A percentile compares a stretch with the other conserved stretches of the same genome.
These are phyloP conservation scores for Sclerotinia subarctica DNA, from an alignment of 2,329 filamentous ascomycete species.

Conservation along the genomic window DNA sequence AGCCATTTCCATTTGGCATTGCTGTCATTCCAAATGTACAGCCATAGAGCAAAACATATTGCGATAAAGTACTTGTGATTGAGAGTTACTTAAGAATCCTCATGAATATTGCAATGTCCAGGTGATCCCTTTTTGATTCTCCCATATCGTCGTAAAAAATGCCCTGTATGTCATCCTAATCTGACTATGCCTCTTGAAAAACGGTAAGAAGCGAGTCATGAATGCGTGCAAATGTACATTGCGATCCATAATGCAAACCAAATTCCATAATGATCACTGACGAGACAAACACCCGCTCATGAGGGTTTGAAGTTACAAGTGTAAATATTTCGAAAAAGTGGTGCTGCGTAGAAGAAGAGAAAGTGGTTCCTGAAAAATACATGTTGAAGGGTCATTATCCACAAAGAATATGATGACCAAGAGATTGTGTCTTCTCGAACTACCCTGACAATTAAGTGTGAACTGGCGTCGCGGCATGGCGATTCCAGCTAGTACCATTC, in stretches of 20 bases:
- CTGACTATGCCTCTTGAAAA: constrained; percentile 14
- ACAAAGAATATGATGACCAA: constrained; percentile 17
- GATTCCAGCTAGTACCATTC: constrained; percentile 29
- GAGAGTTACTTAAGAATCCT: constrained; percentile 4
- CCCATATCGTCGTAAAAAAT: constrained; percentile 6
- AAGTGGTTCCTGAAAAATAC: constrained; percentile 25
- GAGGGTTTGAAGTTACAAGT: constrained; percentile 37
- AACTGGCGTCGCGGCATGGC: constrained; percentile 34
- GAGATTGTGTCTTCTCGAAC: neutral
- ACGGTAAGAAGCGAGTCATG: constrained; percentile 26
- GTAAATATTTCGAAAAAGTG: constrained; percentile 32
- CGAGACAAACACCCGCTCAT: constrained; percentile 36
- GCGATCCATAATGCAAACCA: constrained; percentile 27
- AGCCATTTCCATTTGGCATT: constrained; percentile 15
- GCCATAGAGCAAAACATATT: constrained; percentile 18
- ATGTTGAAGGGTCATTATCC: constrained; percentile 25
- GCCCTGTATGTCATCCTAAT: constrained; percentile 12
- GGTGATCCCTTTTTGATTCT: constrained; percentile 5
- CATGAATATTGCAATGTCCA: constrained; percentile 3
- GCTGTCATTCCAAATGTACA: constrained; percentile 14
- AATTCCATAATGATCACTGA: constrained; percentile 34
- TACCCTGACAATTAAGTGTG: constrained; percentile 31
- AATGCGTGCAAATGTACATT: constrained; percentile 34
- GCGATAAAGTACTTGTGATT: constrained; percentile 14
- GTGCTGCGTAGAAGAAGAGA: constrained; percentile 33